phyloP scores from a whole-genome alignment of 345 rosid species.

The Arabidopsis suecica region DNA sequence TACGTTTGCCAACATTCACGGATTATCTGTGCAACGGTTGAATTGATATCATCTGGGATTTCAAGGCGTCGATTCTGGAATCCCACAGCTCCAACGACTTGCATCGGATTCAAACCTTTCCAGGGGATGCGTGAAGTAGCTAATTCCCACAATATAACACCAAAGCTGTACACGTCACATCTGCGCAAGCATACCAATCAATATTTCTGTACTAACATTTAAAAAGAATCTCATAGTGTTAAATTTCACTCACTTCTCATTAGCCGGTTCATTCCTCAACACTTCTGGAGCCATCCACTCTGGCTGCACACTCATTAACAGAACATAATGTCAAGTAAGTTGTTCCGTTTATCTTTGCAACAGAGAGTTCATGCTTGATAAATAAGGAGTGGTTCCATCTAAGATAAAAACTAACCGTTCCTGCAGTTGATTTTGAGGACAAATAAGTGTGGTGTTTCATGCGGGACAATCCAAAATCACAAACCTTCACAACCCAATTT shows the following conservation, averaged over 20 bases:
- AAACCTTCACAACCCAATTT: constrained; percentile 98
- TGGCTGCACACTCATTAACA: constrained; percentile 63
- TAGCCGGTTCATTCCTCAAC: constrained; percentile 93
- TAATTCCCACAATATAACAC: constrained; percentile 97
- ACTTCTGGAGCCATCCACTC: constrained; percentile 99
- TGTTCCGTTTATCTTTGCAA: constrained; percentile 9
- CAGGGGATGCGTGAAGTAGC: constrained; percentile 78
- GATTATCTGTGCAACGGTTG: constrained; percentile 77
- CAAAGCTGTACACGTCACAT: constrained; percentile 98
- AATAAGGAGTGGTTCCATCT: background rate
- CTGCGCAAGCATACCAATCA: constrained; percentile 53
- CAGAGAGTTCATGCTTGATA: background rate
- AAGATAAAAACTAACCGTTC: constrained; percentile 65
- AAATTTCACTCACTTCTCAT: constrained; percentile 79
- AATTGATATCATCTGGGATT: constrained; percentile 76
- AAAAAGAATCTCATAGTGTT: background rate
- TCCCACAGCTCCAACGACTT: constrained; percentile 99
- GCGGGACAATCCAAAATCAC: constrained; percentile 98
- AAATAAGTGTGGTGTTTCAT: constrained; percentile 87
- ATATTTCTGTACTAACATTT: constrained; percentile 13
- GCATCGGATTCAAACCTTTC: constrained; percentile 99
- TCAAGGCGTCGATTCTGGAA: constrained; percentile 91
- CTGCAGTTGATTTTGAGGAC: constrained; percentile 96
- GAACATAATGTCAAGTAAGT: constrained; percentile 17
- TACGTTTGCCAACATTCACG: constrained; percentile 90